Evolutionary conservation across 352 stramenopile genomes (phyloP), one percentile per base, ranked within the genome.

Genomic region (Globisporangium abappressorium): DNA sequence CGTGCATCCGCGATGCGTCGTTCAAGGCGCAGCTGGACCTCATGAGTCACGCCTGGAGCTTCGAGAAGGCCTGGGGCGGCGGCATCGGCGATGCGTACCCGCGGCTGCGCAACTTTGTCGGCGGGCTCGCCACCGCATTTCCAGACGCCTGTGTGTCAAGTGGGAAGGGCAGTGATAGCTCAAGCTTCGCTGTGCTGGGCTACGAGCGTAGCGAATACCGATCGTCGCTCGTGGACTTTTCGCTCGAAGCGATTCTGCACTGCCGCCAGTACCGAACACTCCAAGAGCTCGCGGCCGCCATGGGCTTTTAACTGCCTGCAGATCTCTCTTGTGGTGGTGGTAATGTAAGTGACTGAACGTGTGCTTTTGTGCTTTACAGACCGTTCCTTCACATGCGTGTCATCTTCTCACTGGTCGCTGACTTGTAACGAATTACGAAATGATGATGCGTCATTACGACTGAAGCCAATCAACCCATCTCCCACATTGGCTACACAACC

Each of bases 191-290:
- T n/a, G 58, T 70, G 33, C 34, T 57, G 14, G 28, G 33, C 30
- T 70, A 65, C 57, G 65, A 70, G n/a, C 58, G 65, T 18, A 65
- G 57, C 36, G 65, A 65, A n/a, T 65, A 54, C 59, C 57, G 58
- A 0, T 34, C 65, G 65, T 70, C 65, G 58, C 57, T 70, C 47
- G 65, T 66, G 34, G 65, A 70, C 26, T 70, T 70, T 15, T 28
- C 49, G 20, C 65, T 70, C 58, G 65, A 70, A 33, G 57, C 57
- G n/a, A 38, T 30, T 24, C 57, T 70, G 34, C 65, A 70, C 43
- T 57, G 57, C 34, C 49, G 43, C 24, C 65, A 70, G 65, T 70
- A 62, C 51, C 49, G 49, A 3, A 26, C 2, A 5, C 65, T 70
- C 5, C 57, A 62, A 28, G 49, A 59, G n/a, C 30, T 70, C 38